phyloP scores from a whole-genome alignment of 108 stramenopile genomes.

The Epithemia pelagica region DNA sequence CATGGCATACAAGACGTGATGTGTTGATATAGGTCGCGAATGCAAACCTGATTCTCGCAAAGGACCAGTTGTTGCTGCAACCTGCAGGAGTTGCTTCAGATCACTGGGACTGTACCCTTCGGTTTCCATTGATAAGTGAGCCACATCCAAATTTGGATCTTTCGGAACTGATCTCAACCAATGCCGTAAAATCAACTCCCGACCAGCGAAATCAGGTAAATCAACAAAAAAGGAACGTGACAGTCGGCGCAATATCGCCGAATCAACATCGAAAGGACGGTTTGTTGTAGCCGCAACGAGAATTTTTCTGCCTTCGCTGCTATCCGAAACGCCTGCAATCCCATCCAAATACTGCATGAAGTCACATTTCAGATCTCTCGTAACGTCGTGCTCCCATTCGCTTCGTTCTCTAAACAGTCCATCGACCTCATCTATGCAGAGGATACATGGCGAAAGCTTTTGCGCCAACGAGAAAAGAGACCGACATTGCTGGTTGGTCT shows the following conservation, averaged over 20 bases:
- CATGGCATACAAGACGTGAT: background rate
- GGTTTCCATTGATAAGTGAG: conserved; percentile 32
- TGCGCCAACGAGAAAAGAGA: conserved; percentile 85
- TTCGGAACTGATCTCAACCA: conserved; percentile 22
- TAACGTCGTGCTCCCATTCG: conserved; percentile 82
- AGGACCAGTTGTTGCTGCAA: conserved; percentile 52
- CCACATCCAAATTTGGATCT: conserved; percentile 25
- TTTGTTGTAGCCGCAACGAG: conserved; percentile 88
- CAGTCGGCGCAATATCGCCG: conserved; percentile 84
- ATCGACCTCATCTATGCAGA: conserved; percentile 95
- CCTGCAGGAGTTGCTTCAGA: conserved; percentile 56
- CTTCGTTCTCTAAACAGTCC: conserved; percentile 79
- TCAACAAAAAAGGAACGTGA: conserved; percentile 78
- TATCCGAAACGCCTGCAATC: conserved; percentile 6
- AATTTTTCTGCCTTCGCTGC: background rate
- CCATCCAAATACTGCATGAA: conserved; percentile 92
- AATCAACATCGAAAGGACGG: conserved; percentile 92
- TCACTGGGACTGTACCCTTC: conserved; percentile 66
- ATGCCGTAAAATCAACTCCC: conserved; percentile 48
- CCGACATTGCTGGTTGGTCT: conserved; percentile 88
- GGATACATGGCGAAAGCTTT: conserved; percentile 52
- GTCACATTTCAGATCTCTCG: conserved; percentile 93
- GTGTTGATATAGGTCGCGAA: background rate
- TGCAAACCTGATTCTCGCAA: conserved; percentile 35
- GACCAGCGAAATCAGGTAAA: conserved; percentile 66